Evolutionary conservation across 2,329 filamentous ascomycete species (phyloP), one percentile per base, ranked within the genome.

Genomic region (Aspergillus arachidicola): DNA sequence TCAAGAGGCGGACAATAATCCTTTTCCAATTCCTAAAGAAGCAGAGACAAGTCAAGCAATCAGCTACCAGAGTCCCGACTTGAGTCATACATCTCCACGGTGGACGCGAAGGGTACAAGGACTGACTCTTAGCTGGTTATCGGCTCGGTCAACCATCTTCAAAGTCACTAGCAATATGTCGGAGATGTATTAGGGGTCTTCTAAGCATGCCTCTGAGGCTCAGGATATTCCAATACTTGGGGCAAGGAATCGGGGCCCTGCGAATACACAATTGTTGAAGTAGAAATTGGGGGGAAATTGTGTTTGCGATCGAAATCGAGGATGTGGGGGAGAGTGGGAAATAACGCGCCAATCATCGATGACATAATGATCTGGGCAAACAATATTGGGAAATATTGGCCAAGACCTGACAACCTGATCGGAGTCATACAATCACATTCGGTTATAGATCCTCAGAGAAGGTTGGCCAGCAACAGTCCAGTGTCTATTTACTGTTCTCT

Each of bases 1-100:
- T 97, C 94, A 46, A 97, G 78, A 21, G 89, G 85, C 28, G 90
- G 86, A 73, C 89, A 89, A 72, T 92, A 94, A 67, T 90, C 87
- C 65, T 88, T 84, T 88, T 94, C 74, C 28, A 81, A 69, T 50
- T 77, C 76, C 78, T 80, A 54, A 26, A 45, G 34, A 30, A 50
- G 32, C 41, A 23, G 21, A 50, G 6, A n/a, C 41, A 58, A n/a
- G 2, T 14, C 7, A 51, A 51, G 48, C 10, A 34, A 54, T 59
- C n/a, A 53, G 48, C 48, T 19, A 53, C 36, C 16, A 32, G 48
- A n/a, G 19, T 51, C 28, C 16, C 16, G 48, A 32, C 14, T 32
- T 26, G 16, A 51, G 48, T 32, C 28, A 50, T 19, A 48, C 23
- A 50, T 50, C 41, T 34, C 41, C 12, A 59, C 48, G 23, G 21